phyloP scores from a whole-genome alignment of 345 rosid species.

The Rhodamnia rubescens region DNA sequence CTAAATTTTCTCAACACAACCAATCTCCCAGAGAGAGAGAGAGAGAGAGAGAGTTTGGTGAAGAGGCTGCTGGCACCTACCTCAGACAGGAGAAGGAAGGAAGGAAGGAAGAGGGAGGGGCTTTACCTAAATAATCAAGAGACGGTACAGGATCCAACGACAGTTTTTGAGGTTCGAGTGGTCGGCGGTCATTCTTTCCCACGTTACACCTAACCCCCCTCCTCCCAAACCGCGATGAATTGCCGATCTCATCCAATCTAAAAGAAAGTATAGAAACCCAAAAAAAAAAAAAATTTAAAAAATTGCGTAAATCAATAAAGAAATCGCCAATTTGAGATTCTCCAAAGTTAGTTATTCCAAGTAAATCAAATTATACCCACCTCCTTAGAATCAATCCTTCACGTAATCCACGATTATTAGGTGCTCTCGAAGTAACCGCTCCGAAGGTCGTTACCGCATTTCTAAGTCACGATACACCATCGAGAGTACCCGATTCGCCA shows the following conservation, averaged over 20 bases:
- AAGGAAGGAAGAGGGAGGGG: neutral
- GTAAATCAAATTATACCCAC: neutral
- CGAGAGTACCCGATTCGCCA: too few species aligned
- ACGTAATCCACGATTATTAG: neutral
- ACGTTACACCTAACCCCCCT: neutral
- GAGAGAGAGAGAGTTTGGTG: neutral
- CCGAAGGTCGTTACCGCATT: rapidly evolving
- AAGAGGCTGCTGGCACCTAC: neutral
- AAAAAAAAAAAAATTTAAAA: neutral
- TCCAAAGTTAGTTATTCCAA: neutral
- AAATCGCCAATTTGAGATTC: neutral
- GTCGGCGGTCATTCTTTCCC: neutral
- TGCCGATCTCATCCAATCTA: neutral
- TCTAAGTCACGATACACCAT: neutral
- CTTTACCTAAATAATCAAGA: neutral
- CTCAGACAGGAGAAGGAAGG: neutral
- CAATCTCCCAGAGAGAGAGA: neutral
- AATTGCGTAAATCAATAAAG: neutral
- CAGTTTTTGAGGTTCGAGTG: neutral
- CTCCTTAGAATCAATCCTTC: neutral
- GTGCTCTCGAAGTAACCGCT: neutral
- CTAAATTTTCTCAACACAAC: neutral
- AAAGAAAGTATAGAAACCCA: neutral
- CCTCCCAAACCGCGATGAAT: neutral
- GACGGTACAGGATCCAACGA: neutral